Evolutionary conservation across 257 asterid species (phyloP).

Genomic region (Buddleja alternifolia): DNA sequence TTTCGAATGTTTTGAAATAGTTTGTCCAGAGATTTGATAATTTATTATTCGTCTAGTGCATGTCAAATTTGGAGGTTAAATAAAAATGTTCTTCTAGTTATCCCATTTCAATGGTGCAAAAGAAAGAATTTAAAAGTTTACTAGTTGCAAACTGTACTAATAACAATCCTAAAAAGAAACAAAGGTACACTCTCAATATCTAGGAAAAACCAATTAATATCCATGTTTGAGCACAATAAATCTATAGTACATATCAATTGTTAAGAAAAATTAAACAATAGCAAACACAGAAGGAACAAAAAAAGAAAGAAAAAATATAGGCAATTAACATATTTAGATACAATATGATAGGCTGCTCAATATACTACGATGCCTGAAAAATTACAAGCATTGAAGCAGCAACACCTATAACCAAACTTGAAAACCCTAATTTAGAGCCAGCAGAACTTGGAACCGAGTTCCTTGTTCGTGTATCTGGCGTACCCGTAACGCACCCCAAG

Average conservation of each 20-base stretch:
- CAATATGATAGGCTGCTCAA: not conserved
- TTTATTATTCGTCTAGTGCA: too few species aligned
- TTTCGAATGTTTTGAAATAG: too few species aligned
- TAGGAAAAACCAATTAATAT: not conserved
- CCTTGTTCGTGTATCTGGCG: conserved; percentile 40
- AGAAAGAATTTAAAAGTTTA: too few species aligned
- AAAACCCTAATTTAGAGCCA: not conserved
- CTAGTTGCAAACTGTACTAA: too few species aligned
- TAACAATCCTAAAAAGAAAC: too few species aligned
- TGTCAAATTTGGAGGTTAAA: too few species aligned
- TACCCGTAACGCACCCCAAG: conserved; percentile 77
- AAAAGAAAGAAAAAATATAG: not conserved
- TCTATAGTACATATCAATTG: not conserved
- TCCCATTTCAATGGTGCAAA: too few species aligned
- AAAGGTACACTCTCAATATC: too few species aligned
- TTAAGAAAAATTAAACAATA: not conserved
- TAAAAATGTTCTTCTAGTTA: too few species aligned
- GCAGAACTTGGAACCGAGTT: conserved; percentile 25
- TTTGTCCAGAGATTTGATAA: too few species aligned
- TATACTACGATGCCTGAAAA: conserved; percentile 16
- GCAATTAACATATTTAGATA: not conserved
- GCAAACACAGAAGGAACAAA: not conserved
- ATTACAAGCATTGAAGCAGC: conserved; percentile 4
- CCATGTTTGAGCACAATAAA: not conserved
- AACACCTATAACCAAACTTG: conserved; percentile 6